Conservation (phyloP, 768 basidiomycete species). For the Chlorophyllum brunneum region DNA sequence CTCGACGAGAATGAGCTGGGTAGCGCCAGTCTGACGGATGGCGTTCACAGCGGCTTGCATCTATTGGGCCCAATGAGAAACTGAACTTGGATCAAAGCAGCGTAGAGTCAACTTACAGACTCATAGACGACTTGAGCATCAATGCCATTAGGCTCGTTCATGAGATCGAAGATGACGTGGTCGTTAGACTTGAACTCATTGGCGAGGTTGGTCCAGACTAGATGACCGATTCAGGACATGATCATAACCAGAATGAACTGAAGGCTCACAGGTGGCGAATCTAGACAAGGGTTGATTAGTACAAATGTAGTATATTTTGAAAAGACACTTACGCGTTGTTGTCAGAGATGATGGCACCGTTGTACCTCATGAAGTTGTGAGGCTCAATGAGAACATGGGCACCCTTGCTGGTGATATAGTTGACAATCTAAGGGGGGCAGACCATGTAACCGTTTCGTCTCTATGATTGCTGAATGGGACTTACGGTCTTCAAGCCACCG, state of each 20-base stretch:
- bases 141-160: conserved; percentile 66
- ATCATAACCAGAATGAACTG: neutral
- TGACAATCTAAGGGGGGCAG: conserved; percentile 39
- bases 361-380: conserved; percentile 63
- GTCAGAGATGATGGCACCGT: conserved; percentile 46
- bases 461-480: conserved; percentile 9
- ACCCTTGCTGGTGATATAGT: conserved; percentile 59
- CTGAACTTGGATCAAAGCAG: neutral
- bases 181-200: conserved; percentile 47
- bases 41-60: conserved; percentile 66
- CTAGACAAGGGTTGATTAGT: conserved; percentile 18
- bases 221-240: neutral
- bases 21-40: conserved; percentile 61
- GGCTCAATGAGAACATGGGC: conserved; percentile 55
- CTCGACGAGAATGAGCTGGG: conserved; percentile 49
- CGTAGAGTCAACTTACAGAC: conserved; percentile 29
- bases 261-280: conserved; percentile 45
- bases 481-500: conserved; percentile 40
- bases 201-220: conserved; percentile 58
- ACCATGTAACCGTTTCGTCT: neutral
- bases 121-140: conserved; percentile 47
- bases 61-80: conserved; percentile 21
- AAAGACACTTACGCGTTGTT: conserved; percentile 37
- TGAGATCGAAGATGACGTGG: conserved; percentile 58
- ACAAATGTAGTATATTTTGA: neutral